These are phyloP conservation scores for Tillandsia fasciculata DNA, from an alignment of 176 grass and related monocot genomes.

Conservation along the genomic window DNA sequence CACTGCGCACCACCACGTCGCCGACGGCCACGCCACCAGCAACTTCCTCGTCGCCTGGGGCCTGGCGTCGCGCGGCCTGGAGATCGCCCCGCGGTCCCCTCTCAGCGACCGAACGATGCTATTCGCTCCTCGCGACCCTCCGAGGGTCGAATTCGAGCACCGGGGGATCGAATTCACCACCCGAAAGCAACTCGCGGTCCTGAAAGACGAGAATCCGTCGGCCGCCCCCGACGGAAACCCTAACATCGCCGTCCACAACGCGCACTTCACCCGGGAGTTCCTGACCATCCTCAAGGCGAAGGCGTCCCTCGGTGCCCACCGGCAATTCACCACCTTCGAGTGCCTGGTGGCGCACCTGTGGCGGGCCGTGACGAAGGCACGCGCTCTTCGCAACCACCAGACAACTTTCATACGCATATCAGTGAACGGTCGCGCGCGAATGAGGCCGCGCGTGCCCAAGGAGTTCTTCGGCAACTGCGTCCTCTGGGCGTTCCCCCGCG, in stretches of 20 bases:
- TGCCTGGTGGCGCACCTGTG: neutral
- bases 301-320: neutral
- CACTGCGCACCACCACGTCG: conserved; percentile 8
- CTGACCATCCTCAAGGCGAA: neutral
- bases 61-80: neutral
- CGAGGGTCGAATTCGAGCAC: conserved; percentile 17
- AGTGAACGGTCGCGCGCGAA: neutral
- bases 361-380: neutral
- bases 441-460: neutral
- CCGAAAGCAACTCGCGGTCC: neutral
- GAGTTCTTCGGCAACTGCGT: neutral
- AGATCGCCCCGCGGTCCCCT: neutral
- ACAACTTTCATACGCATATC: neutral
- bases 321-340: neutral
- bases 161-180: conserved; percentile 5
- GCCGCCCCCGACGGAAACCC: neutral
- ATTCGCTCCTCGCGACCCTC: conserved; percentile 1
- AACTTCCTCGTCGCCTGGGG: conserved; percentile 17
- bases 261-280: neutral
- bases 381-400: neutral
- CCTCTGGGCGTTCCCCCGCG: neutral
- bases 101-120: neutral
- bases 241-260: neutral
- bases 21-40: conserved; percentile 14
- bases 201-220: neutral